Conservation (phyloP, 805 yeast species). For the Sugiyamaella floridensis region DNA sequence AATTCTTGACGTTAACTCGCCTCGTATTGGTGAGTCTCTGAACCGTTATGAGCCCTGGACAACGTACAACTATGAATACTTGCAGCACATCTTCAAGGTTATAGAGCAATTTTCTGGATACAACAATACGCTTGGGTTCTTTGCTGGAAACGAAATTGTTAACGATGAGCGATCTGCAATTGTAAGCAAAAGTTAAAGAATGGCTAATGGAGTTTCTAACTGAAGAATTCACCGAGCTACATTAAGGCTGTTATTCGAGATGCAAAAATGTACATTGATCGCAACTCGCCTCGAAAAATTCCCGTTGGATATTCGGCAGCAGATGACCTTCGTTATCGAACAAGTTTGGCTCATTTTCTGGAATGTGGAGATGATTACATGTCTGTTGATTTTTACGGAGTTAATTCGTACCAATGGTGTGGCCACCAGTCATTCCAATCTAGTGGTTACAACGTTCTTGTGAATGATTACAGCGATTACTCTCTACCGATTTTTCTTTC, state of each 20-base stretch:
- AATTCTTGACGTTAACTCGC: slow-evolving; percentile 87
- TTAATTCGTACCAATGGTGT: slow-evolving; percentile 77
- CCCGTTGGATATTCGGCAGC: slow-evolving; percentile 98
- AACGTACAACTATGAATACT: slow-evolving; percentile 62
- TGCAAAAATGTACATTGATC: slow-evolving; percentile 61
- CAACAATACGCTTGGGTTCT: slow-evolving; percentile 88
- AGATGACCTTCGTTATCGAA: slow-evolving; percentile 74
- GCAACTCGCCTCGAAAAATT: slow-evolving; percentile 53
- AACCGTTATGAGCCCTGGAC: slow-evolving; percentile 94
- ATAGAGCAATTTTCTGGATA: slow-evolving; percentile 76
- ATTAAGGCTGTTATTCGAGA: slow-evolving; percentile 76
- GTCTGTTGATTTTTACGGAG: slow-evolving; percentile 67
- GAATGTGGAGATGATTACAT: slow-evolving; percentile 61
- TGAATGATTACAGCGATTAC: slow-evolving; percentile 60
- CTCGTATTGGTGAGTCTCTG: slow-evolving; percentile 66
- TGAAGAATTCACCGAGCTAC: slow-evolving; percentile 54
- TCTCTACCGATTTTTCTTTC: slow-evolving; percentile 79
- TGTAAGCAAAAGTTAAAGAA: slow-evolving; percentile 6
- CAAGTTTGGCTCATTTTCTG: slow-evolving; percentile 68
- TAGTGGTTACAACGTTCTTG: slow-evolving; percentile 69
- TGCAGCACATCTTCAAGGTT: slow-evolving; percentile 69
- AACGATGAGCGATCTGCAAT: slow-evolving; percentile 64
- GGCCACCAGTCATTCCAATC: slow-evolving; percentile 78
- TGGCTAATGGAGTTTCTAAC: background rate
- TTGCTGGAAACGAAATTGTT: slow-evolving; percentile 91